Evolutionary conservation across 345 rosid species (phyloP), one percentile per base, ranked within the genome.

Genomic region (Xanthoceras sorbifolium): DNA sequence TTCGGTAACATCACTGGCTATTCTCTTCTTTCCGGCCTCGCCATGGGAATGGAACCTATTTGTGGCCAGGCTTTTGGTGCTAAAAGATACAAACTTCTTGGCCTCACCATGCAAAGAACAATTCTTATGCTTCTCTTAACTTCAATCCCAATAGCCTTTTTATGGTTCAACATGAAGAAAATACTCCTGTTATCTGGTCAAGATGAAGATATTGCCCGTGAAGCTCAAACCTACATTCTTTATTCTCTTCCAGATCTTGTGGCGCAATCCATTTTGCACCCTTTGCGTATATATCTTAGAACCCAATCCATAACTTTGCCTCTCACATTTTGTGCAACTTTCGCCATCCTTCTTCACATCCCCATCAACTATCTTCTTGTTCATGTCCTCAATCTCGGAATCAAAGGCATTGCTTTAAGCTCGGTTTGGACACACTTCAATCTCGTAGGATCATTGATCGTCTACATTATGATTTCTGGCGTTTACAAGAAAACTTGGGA

Each of bases 31-130:
- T 90, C 97, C 1, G 98, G 98, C 75, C 90, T 94, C 29, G 89
- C 98, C 75, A 82, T 89, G 78, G 98, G 98, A 17, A 91, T 94
- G 97, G 98, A 94, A 75, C 92, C 98, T 68, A 90, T 94, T 66
- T 94, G 98, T 22, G 93, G 93, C 40, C 98, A 92, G 81, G 97
- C 97, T 80, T 92, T 89, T 74, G 98, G 97, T 71, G 97, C 98
- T 69, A 72, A 87, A 82, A 85, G 87, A 71, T 89, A 80, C 82
- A 87, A 82, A 84, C 89, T 92, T 72, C 88, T 94, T 9, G 97
- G 96, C 76, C 85, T 90, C 28, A 86, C 98, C 26, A 40, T 92
- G 79, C 97, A 91, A 73, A 84, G 90, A 81, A 85, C 93, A 6
- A 83, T 86, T 59, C 89, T 91, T 70, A 22, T 92, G 77, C 96